Evolutionary conservation across 768 basidiomycete genomes (phyloP), one percentile per base, ranked within the genome.

Genomic region (Boletus subparvulus): DNA sequence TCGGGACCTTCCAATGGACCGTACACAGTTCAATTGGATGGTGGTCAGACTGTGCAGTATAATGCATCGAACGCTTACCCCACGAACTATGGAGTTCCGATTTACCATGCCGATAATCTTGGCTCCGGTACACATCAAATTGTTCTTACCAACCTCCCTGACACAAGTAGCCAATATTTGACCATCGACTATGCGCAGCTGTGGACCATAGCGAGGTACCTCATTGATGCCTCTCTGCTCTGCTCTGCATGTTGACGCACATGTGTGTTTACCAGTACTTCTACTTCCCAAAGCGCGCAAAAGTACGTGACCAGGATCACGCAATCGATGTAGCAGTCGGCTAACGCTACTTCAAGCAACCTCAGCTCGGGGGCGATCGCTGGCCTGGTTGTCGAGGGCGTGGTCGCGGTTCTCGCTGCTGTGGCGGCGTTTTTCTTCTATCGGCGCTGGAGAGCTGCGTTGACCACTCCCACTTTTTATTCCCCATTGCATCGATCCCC

Each of bases 41-140:
- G 69, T 19, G 72, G 63, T 5, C 28, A 59, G 5, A 32, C 59
- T 2, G 44, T 41, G 8, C 55, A 24, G 3, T 69, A 68, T 47
- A 63, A 66, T 24, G 61, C 61, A 35, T 19, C 57, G 12, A 64
- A 55, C 10, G 33, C 30, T 16, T 64, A 54, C 44, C 61, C 59
- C 3, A 63, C 65, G 13, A 65, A 47, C 41, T 65, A 69, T 36
- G 61, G 69, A 61, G 75, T 47, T 50, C 61, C 56, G 61, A 72
- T 52, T 45, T 80, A 46, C 61, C 74, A 70, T 41, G 62, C 64
- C 13, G 69, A 65, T 12, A 62, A 79, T 14, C 78, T 73, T 36
- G 80, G 79, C 17, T 44, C 76, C 8, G 71, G 77, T n/a, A 19
- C 69, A 60, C 66, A 78, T 57, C 70, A 65, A 21, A 6, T 78